Base-by-base conservation (phyloP, 257 asterid genomes). In the Coffea canephora region DNA sequence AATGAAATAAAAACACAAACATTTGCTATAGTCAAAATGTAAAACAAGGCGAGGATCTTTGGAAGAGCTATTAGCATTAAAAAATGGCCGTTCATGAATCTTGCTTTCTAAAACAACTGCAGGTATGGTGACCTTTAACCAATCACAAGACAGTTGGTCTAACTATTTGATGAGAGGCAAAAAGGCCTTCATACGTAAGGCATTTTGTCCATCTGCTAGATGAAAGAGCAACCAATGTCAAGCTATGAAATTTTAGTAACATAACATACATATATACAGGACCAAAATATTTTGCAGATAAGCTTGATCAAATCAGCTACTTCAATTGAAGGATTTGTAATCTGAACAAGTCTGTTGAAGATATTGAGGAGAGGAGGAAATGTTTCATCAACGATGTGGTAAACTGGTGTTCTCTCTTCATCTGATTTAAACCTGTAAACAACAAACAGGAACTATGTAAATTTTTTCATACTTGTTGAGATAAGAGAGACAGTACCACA, bases 241-340 rank as follows among this genome's bases (percentile, higher is more conserved):
- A 52, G 71, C 16, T 41, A 19, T 48, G 71, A 67, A 12, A 18
- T 23, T n/a, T 66, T 12, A 7, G 66, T 31, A 45, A 43, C 8
- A 23, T 43, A 43, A 82, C 99, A 36, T 90, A 96, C 99, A 74
- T 94, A 96, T 76, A 96, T 96, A 77, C 92, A 96, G 74, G 99
- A 96, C 98, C 98, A 94, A 82, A 96, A 96, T 83, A 92, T 91
- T 88, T 96, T 96, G 93, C 98, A 96, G 79, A 96, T 91, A 73
- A 96, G 96, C 91, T 94, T 96, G 90, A 96, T 92, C 90, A 96
- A 85, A 70, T 92, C 99, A 15, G 99, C 96, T 74, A 94, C 89
- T 88, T 96, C 99, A 86, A 89, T 69, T 15, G 96, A 82, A 62
- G 99, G 98, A 78, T 89, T 90, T 69, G 91, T 54, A 72, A 94